phyloP scores from a whole-genome alignment of 1,139 yeast genomes.

The Schizosaccharomyces versatilis region DNA sequence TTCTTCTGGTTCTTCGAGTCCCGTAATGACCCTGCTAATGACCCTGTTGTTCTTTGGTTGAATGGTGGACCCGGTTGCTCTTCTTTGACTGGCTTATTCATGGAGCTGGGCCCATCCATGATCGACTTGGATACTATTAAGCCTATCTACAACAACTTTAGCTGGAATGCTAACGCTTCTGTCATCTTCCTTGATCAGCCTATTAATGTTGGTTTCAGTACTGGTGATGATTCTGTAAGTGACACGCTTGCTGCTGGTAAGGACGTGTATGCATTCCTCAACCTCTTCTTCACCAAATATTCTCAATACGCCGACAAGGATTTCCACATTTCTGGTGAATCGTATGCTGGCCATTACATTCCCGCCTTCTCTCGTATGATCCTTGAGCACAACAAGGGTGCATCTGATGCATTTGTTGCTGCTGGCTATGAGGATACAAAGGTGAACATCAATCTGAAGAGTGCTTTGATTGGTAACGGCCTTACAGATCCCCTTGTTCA shows the following conservation, averaged over 20 bases:
- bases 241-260: constrained; percentile 75
- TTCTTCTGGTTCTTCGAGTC: constrained; percentile 77
- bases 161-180: constrained; percentile 80
- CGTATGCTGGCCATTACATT: constrained; percentile 96
- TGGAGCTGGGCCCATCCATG: constrained; percentile 73
- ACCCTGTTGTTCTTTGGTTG: constrained; percentile 71
- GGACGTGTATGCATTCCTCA: constrained; percentile 80
- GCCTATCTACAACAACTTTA: constrained; percentile 40
- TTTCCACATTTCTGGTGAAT: constrained; percentile 94
- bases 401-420: constrained; percentile 4
- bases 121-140: constrained; percentile 48
- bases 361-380: constrained; percentile 85
- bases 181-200: constrained; percentile 90
- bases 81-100: constrained; percentile 71
- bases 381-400: constrained; percentile 30
- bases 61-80: constrained; percentile 77
- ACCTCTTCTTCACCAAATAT: constrained; percentile 74
- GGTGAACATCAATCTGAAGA: constrained; percentile 61
- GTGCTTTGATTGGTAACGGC: constrained; percentile 88
- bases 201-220: constrained; percentile 79
- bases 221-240: constrained; percentile 34
- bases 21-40: constrained; percentile 67
- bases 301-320: constrained; percentile 51
- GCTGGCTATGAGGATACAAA: constrained; percentile 19
- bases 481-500: constrained; percentile 82